Percentiles rank a stretch among this genome's conserved stretches.
phyloP scores from a whole-genome alignment of 2,329 filamentous ascomycete species.

The Cadophora luteo-olivacea region DNA sequence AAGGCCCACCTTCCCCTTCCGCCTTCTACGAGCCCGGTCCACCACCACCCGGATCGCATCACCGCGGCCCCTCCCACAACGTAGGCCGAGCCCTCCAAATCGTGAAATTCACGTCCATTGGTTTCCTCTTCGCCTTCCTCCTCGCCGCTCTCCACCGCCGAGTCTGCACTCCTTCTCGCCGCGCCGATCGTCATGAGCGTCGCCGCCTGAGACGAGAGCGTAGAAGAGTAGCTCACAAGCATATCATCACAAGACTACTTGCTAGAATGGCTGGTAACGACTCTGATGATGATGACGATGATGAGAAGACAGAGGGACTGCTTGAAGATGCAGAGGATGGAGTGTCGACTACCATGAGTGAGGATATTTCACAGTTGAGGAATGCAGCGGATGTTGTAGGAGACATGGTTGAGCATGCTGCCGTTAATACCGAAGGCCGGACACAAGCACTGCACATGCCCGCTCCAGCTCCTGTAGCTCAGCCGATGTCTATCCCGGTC shows the following conservation, averaged over 20 bases:
- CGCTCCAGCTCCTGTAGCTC: background rate
- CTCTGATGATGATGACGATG: slow-evolving; percentile 30
- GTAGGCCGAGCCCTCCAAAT: slow-evolving; percentile 28
- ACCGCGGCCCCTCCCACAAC: slow-evolving; percentile 11
- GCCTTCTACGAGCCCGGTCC: slow-evolving; percentile 14
- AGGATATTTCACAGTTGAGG: slow-evolving; percentile 36
- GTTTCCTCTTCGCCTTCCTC: slow-evolving; percentile 38
- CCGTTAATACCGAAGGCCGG: slow-evolving; percentile 25
- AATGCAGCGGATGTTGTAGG: slow-evolving; percentile 36
- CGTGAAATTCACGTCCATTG: slow-evolving; percentile 35
- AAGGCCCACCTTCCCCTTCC: slow-evolving; percentile 12
- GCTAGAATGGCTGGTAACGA: slow-evolving; percentile 25
- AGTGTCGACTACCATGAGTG: slow-evolving; percentile 34
- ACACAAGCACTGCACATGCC: background rate
- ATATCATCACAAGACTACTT: slow-evolving; percentile 29
- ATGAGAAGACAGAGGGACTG: slow-evolving; percentile 35
- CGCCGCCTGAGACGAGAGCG: slow-evolving; percentile 31
- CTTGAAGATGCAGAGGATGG: slow-evolving; percentile 35
- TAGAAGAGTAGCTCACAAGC: slow-evolving; percentile 33
- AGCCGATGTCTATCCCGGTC: slow-evolving; percentile 6
- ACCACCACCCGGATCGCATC: slow-evolving; percentile 22
- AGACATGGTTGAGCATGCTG: slow-evolving; percentile 33
- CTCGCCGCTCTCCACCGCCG: slow-evolving; percentile 35
- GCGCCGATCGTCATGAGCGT: slow-evolving; percentile 29
- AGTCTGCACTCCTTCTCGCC: slow-evolving; percentile 27